Evolutionary conservation across 768 basidiomycete species (phyloP).

Genomic region (Leccinum disarticulatum): DNA sequence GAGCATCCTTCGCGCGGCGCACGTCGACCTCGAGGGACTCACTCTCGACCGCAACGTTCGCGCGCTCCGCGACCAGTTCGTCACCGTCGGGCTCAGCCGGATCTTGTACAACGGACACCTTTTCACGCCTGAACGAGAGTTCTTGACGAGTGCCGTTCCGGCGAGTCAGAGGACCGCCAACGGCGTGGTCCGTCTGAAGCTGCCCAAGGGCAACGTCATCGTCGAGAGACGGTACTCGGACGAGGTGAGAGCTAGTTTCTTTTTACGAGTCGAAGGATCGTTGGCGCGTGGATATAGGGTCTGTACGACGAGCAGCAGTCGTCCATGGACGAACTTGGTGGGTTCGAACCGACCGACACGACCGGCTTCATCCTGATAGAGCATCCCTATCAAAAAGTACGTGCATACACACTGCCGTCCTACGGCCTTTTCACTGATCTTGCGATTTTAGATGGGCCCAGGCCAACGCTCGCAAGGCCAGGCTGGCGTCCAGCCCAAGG

Average conservation of each 20-base stretch:
- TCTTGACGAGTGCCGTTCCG: constrained; percentile 86
- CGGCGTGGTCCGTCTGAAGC: constrained; percentile 83
- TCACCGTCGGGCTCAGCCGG: constrained; percentile 82
- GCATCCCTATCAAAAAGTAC: constrained; percentile 96
- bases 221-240: constrained; percentile 92
- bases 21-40: constrained; percentile 95
- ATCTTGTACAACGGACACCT: constrained; percentile 99
- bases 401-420: constrained; percentile 29
- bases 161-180: constrained; percentile 96
- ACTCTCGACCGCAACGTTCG: constrained; percentile 98
- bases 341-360: constrained; percentile 95
- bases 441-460: constrained; percentile 72
- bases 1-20: constrained; percentile 92
- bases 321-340: constrained; percentile 98
- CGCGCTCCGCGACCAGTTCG: constrained; percentile 90
- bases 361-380: constrained; percentile 97
- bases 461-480: constrained; percentile 85
- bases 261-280: background rate
- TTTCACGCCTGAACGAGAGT: constrained; percentile 99
- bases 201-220: constrained; percentile 96
- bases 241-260: too few species aligned
- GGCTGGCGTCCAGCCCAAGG: constrained; percentile 70
- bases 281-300: constrained; percentile 49
- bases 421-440: constrained; percentile 1
- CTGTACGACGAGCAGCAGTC: constrained; percentile 94